phyloP scores from a whole-genome alignment of 192 early-diverging fungal genomes.

The Gaertneriomyces sp. region DNA sequence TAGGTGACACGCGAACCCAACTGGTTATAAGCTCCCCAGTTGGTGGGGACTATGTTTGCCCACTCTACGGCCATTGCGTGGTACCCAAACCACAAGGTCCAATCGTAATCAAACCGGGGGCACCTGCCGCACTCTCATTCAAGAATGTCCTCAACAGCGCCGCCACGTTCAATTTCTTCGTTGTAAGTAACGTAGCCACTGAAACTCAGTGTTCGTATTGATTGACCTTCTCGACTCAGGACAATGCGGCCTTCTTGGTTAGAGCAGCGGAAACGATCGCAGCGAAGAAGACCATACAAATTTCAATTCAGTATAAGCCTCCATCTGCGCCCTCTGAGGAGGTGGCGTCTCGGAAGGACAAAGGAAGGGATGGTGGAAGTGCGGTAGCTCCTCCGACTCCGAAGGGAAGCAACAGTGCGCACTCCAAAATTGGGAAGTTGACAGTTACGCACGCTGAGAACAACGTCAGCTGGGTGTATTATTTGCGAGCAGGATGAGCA shows the following conservation, averaged over 20 bases:
- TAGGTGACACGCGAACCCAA: constrained; percentile 53
- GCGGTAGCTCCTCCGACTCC: background rate
- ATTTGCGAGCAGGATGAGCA: constrained; percentile 21
- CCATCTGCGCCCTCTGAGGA: background rate
- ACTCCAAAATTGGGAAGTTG: constrained; percentile 46
- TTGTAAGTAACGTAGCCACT: constrained; percentile 34
- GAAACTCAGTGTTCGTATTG: background rate
- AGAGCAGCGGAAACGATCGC: constrained; percentile 51
- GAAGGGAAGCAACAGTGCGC: constrained; percentile 14
- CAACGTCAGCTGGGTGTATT: constrained; percentile 50
- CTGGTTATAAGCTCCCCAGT: constrained; percentile 44
- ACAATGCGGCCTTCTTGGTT: constrained; percentile 56
- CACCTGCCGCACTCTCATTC: constrained; percentile 42
- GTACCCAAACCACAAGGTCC: constrained; percentile 58
- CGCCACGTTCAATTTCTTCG: constrained; percentile 49
- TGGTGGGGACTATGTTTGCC: constrained; percentile 60
- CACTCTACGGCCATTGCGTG: constrained; percentile 54
- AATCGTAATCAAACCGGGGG: constrained; percentile 50
- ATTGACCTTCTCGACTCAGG: constrained; percentile 26
- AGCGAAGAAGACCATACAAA: constrained; percentile 50
- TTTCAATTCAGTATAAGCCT: constrained; percentile 45
- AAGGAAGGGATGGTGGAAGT: background rate
- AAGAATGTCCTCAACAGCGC: constrained; percentile 55
- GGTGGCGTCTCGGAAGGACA: background rate
- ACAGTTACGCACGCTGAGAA: constrained; percentile 40